Evolutionary conservation across 2,329 filamentous ascomycete species (phyloP), one percentile per base, ranked within the genome.

Genomic region (Claviceps purpurea): DNA sequence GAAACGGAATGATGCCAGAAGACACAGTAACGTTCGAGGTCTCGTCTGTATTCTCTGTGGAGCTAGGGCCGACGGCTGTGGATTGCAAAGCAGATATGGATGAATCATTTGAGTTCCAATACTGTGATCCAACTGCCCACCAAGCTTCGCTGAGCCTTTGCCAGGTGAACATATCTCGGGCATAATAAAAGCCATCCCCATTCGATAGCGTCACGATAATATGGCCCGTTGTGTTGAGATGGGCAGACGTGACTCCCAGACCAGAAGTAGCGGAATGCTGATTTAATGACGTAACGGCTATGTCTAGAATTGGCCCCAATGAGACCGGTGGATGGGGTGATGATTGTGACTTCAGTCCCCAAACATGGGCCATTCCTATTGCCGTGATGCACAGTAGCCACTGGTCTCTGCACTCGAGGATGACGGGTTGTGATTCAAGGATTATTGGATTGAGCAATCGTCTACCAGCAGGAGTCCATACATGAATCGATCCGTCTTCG

Each of bases 51-150:
- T 59, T 65, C 54, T 72, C 73, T 37, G 65, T 70, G 20, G 74
- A 72, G 42, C 74, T 73, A 2, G 81, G 73, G 0, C 84, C 81
- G 7, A 84, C 76, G 10, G 82, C 81, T 1, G 82, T 84, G 2
- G 87, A 82, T 57, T 89, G 83, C 40, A 95, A 69, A 49, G 89
- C 87, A 47, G 86, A 84, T 50, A 95, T 82, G 0, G 89, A 89
- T 1, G 89, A 89, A 62, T 96, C 93, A 50, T 89, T 95, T 1
- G 89, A 94, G 67, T 98, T 97, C 94, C 93, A 98, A 66, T 98
- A 98, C 65, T 98, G 93, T 59, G 88, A 95, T 18, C 90, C 90
- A 0, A 97, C 89, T 0, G 91, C 91, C 89, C 93, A 98, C 93
- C 93, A 98, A 2, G 88, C 79, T 65, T 98, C 94, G 2, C 89